Percentiles rank a stretch among this genome's conserved stretches.
phyloP scores from a whole-genome alignment of 2,329 filamentous ascomycete genomes.

The Periconia sp. region DNA sequence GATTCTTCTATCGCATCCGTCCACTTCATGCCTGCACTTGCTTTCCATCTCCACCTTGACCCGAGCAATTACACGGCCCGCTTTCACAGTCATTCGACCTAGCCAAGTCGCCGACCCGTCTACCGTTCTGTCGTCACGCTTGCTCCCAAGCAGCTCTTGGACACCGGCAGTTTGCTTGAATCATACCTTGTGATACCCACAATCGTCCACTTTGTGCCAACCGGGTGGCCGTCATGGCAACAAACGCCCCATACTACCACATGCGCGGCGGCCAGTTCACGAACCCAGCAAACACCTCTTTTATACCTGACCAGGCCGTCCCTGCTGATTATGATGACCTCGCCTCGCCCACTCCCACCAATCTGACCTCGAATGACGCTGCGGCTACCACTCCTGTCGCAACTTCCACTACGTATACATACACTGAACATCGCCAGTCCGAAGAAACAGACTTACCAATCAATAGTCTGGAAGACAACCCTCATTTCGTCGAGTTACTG shows the following conservation, averaged over 20 bases:
- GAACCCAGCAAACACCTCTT: conserved; percentile 27
- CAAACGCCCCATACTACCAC: conserved; percentile 43
- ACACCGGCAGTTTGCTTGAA: conserved; percentile 1
- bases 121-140: not conserved
- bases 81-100: conserved; percentile 10
- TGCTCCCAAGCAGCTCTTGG: not conserved
- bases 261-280: conserved; percentile 30
- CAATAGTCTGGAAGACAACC: conserved; percentile 28
- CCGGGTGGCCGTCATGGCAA: conserved; percentile 22
- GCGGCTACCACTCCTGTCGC: not conserved
- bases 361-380: conserved; percentile 14
- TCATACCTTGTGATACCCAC: conserved; percentile 4
- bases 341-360: conserved; percentile 15
- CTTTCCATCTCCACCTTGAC: conserved; percentile 11
- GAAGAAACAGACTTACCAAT: conserved; percentile 8
- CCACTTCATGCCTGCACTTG: not conserved
- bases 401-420: not conserved
- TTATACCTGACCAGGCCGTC: conserved; percentile 16
- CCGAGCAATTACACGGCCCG: conserved; percentile 22
- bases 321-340: conserved; percentile 25
- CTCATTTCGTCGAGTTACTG: conserved; percentile 37
- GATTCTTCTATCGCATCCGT: not conserved
- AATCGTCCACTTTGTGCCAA: not conserved
- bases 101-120: not conserved
- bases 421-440: conserved; percentile 9